Percentiles rank a stretch among this genome's conserved stretches.
These are phyloP conservation scores for Monilinia aucupariae DNA, from an alignment of 2,329 filamentous ascomycete genomes.

Conservation along the genomic window DNA sequence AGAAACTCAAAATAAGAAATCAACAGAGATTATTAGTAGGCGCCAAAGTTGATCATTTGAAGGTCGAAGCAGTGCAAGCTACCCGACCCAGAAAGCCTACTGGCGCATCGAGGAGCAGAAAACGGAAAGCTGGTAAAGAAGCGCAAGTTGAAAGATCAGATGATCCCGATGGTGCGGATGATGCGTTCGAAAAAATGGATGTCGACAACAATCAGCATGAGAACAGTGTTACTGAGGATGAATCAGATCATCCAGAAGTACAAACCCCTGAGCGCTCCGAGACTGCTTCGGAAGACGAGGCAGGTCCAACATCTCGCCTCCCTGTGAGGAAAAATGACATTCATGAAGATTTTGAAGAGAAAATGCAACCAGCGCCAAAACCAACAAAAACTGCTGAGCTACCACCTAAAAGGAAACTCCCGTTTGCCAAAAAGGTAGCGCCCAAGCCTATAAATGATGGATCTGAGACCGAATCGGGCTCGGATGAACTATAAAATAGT, in stretches of 20 bases:
- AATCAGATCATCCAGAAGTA: conserved; percentile 19
- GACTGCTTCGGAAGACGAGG: conserved; percentile 15
- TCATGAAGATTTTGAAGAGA: conserved; percentile 1
- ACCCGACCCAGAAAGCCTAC: conserved; percentile 15
- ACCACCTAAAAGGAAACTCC: conserved; percentile 23
- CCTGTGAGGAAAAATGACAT: not conserved
- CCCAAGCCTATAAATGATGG: conserved; percentile 21
- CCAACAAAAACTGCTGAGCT: conserved; percentile 12
- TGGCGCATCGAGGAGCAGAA: conserved; percentile 41
- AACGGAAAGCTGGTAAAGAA: conserved; percentile 44
- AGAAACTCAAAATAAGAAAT: conserved; percentile 73
- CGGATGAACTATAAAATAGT: conserved; percentile 25
- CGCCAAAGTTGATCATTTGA: conserved; percentile 29
- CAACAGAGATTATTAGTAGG: conserved; percentile 56
- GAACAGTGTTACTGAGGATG: conserved; percentile 10
- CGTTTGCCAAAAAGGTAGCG: conserved; percentile 24
- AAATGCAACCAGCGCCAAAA: not conserved
- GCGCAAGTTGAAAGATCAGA: conserved; percentile 34
- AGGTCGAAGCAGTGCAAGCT: conserved; percentile 21
- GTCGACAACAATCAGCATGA: conserved; percentile 37
- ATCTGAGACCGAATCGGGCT: conserved; percentile 33
- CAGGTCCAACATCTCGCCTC: not conserved
- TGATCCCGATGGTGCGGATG: conserved; percentile 45
- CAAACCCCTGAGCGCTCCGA: conserved; percentile 17
- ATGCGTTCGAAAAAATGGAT: conserved; percentile 48